Conservation (phyloP, 2,329 filamentous ascomycete species). For the Diaporthe nobilis region DNA sequence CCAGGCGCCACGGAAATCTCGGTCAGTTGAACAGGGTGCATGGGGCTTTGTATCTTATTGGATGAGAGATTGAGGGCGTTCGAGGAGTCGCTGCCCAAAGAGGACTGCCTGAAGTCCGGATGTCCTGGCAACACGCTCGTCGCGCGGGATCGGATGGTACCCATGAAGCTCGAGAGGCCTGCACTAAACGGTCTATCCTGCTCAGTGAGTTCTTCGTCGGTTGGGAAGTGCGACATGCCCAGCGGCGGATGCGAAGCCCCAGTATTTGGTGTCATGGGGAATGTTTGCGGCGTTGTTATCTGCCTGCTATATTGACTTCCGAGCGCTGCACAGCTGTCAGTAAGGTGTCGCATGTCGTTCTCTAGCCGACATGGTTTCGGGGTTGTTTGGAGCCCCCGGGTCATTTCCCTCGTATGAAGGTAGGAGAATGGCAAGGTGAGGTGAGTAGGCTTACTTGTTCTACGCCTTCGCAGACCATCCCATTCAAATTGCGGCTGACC, state of each 20-base stretch:
- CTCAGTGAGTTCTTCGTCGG: slow-evolving; percentile 72
- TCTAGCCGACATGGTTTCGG: background rate
- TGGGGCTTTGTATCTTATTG: slow-evolving; percentile 64
- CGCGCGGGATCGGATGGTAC: slow-evolving; percentile 66
- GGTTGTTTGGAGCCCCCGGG: background rate
- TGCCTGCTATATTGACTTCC: slow-evolving; percentile 56
- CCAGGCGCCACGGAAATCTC: slow-evolving; percentile 66
- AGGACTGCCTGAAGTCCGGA: slow-evolving; percentile 56
- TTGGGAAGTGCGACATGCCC: slow-evolving; percentile 89
- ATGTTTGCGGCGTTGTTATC: slow-evolving; percentile 53
- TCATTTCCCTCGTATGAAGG: background rate
- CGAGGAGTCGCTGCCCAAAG: slow-evolving; percentile 40
- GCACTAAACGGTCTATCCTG: slow-evolving; percentile 64
- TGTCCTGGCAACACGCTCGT: slow-evolving; percentile 57
- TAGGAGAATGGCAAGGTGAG: no score
- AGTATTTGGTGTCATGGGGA: slow-evolving; percentile 48
- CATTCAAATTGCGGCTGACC: slow-evolving; percentile 82
- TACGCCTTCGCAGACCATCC: slow-evolving; percentile 86
- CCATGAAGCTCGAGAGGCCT: slow-evolving; percentile 68
- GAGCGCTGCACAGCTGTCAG: slow-evolving; percentile 39
- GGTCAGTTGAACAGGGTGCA: slow-evolving; percentile 74
- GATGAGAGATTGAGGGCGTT: slow-evolving; percentile 32
- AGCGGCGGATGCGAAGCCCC: slow-evolving; percentile 77
- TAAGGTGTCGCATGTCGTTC: background rate
- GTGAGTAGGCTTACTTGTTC: slow-evolving; percentile 54